Conservation (phyloP, 805 yeast species). For the Saturnispora diversa region DNA sequence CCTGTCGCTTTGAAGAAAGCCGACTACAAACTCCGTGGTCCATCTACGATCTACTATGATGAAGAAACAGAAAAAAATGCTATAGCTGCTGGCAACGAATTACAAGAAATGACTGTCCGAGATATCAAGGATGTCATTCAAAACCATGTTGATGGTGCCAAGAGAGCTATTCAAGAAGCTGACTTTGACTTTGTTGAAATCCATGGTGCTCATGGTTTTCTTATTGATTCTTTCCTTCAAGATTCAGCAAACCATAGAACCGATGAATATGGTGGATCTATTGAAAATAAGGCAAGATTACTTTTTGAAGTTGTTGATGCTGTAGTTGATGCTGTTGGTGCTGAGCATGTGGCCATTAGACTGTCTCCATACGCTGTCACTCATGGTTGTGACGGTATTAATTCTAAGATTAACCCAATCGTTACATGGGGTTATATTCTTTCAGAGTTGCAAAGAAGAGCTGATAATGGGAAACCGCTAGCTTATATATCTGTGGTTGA, state of each 20-base stretch:
- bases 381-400: slow-evolving; percentile 33
- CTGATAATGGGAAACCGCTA: slow-evolving; percentile 16
- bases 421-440: slow-evolving; percentile 33
- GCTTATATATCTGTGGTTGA: slow-evolving; percentile 36
- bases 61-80: slow-evolving; percentile 33
- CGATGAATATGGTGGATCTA: slow-evolving; percentile 37
- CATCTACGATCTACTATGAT: slow-evolving; percentile 35
- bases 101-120: slow-evolving; percentile 35
- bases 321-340: slow-evolving; percentile 43
- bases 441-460: slow-evolving; percentile 30
- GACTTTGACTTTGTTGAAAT: slow-evolving; percentile 37
- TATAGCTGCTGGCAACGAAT: slow-evolving; percentile 33
- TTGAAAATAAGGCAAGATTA: slow-evolving; percentile 37
- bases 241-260: slow-evolving; percentile 31
- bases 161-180: slow-evolving; percentile 28
- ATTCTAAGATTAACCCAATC: slow-evolving; percentile 29
- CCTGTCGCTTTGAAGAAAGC: slow-evolving; percentile 31
- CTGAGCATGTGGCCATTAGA: slow-evolving; percentile 40
- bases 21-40: slow-evolving; percentile 29
- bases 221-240: slow-evolving; percentile 35
- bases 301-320: slow-evolving; percentile 43
- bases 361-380: slow-evolving; percentile 39
- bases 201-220: slow-evolving; percentile 35
- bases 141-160: slow-evolving; percentile 39
- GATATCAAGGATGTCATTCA: slow-evolving; percentile 36